Conservation (phyloP, 331 rosid species). For the Spiraea crenata region DNA sequence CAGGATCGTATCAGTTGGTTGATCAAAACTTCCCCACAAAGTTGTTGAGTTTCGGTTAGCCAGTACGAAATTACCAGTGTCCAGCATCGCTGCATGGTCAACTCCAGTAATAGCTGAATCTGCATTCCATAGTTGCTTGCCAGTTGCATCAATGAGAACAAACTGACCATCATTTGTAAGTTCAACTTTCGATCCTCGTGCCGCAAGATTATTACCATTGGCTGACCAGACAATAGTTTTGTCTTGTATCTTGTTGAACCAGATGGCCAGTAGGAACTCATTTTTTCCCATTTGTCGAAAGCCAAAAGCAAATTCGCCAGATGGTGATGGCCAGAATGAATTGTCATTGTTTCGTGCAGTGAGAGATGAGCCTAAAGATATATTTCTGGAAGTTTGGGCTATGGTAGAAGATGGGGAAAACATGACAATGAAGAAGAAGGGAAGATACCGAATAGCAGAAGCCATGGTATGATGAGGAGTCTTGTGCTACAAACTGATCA, state of each 20-base stretch:
- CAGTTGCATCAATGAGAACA: not conserved
- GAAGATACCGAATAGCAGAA: not conserved
- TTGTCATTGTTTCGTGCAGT: not conserved
- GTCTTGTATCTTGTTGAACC: constrained; percentile 11
- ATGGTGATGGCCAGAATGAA: constrained; percentile 8
- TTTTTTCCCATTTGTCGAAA: not conserved
- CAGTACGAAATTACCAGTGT: constrained; percentile 30
- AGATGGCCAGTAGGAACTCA: constrained; percentile 24
- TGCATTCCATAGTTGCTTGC: not conserved
- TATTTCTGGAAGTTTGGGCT: constrained; percentile 2
- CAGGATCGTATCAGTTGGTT: constrained; percentile 29
- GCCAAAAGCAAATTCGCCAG: constrained; percentile 24
- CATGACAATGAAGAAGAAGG: not conserved
- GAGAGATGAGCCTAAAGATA: constrained; percentile 9
- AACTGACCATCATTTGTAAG: not conserved
- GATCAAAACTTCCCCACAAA: constrained; percentile 28
- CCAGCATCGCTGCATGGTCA: constrained; percentile 21
- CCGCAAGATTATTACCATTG: not conserved
- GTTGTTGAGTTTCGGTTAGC: not conserved
- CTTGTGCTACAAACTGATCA: not conserved
- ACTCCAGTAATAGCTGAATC: not conserved
- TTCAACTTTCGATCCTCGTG: constrained; percentile 20
- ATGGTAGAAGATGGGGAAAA: not conserved
- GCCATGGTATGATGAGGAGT: not conserved
- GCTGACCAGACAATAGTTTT: constrained; percentile 19